Percentiles rank a stretch among this genome's conserved stretches.
phyloP scores from a whole-genome alignment of 78 protist genomes.

The Diacronema lutheri region DNA sequence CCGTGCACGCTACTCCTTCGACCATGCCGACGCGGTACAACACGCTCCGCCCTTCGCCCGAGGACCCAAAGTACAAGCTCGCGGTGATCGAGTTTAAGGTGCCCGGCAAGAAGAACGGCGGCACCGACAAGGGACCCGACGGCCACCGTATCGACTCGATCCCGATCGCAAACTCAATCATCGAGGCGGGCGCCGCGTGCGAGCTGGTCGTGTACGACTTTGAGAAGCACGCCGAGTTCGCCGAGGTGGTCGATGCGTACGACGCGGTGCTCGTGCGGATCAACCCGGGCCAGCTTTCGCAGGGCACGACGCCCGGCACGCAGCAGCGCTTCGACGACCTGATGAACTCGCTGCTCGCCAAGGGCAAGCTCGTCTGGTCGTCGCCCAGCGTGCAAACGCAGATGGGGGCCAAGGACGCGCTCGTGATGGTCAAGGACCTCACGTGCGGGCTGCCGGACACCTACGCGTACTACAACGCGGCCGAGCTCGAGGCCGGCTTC shows the following conservation, averaged over 20 bases:
- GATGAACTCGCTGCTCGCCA: neutral
- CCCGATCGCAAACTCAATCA: slow-evolving; percentile 6
- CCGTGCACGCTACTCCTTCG: too few species aligned
- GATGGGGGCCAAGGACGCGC: too few species aligned
- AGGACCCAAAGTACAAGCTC: neutral
- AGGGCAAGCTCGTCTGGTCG: neutral
- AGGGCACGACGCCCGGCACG: neutral
- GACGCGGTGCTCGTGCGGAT: neutral
- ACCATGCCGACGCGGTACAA: too few species aligned
- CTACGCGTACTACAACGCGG: too few species aligned
- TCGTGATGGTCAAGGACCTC: neutral
- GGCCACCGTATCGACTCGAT: neutral
- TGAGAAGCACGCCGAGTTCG: neutral
- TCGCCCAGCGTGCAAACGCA: neutral
- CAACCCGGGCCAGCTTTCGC: neutral
- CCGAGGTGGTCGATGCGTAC: neutral
- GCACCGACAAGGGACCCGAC: neutral
- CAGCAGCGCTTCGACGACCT: neutral
- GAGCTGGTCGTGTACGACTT: neutral
- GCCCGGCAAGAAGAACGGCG: neutral
- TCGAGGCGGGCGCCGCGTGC: neutral
- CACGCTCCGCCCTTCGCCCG: too few species aligned
- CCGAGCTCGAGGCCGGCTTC: too few species aligned
- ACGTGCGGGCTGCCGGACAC: too few species aligned
- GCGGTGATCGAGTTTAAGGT: neutral